A percentile compares a stretch with the other conserved stretches of the same genome.
These are phyloP conservation scores for Obelidium mucronatum DNA, from an alignment of 192 early-diverging fungal species.

Conservation along the genomic window DNA sequence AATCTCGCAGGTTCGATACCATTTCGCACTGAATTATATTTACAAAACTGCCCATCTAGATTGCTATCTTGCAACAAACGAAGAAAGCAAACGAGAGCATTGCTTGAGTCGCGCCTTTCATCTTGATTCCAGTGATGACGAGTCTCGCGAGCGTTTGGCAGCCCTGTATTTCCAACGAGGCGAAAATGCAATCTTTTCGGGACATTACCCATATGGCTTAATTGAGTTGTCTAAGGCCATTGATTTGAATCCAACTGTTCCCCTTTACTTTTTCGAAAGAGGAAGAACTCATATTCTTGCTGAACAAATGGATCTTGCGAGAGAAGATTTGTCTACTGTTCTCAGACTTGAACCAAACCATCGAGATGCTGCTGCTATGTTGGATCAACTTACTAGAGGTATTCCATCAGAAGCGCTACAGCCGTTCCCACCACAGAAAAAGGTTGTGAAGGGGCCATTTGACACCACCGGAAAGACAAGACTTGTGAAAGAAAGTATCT, in stretches of 20 bases:
- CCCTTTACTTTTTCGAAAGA: slow-evolving; percentile 21
- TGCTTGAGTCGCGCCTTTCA: slow-evolving; percentile 31
- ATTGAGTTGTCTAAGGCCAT: slow-evolving; percentile 45
- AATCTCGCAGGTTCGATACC: slow-evolving; percentile 49
- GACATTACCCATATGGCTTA: slow-evolving; percentile 35
- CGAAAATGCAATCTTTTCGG: slow-evolving; percentile 21
- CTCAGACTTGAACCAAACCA: slow-evolving; percentile 34
- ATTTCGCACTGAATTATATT: not conserved
- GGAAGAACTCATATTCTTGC: slow-evolving; percentile 6
- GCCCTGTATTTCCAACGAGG: slow-evolving; percentile 39
- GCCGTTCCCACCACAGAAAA: not conserved
- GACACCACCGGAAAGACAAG: no score
- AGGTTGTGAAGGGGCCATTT: no score
- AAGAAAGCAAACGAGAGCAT: slow-evolving; percentile 18
- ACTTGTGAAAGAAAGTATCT: no score
- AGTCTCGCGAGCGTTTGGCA: slow-evolving; percentile 36
- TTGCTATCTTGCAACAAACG: slow-evolving; percentile 25
- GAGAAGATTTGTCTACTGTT: slow-evolving; percentile 30
- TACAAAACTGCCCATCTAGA: slow-evolving; percentile 39
- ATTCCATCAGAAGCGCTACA: no score
- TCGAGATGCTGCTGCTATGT: slow-evolving; percentile 39
- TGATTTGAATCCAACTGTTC: slow-evolving; percentile 4
- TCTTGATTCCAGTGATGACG: slow-evolving; percentile 37
- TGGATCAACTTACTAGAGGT: slow-evolving; percentile 37
- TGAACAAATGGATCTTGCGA: slow-evolving; percentile 39